Conservation (phyloP, 1,284 basidiomycete species). For the Cutaneotrichosporon sp. region DNA sequence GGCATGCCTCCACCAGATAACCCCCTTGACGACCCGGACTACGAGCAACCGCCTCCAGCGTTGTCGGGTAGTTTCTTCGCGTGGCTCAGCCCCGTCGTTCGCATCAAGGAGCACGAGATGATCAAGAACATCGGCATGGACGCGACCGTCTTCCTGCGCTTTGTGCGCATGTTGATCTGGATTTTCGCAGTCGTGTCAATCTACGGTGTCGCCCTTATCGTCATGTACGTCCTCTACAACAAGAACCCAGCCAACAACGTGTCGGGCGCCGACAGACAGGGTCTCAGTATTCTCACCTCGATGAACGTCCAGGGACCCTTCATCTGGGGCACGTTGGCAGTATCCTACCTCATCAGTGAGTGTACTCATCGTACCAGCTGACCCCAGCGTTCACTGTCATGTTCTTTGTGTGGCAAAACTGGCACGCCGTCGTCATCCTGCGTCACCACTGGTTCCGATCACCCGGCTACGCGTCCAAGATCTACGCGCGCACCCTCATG, state of each 20-base stretch:
- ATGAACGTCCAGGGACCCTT: slow-evolving; percentile 66
- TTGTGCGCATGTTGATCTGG: slow-evolving; percentile 75
- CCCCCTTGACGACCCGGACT: slow-evolving; percentile 43
- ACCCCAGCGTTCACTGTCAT: slow-evolving; percentile 42
- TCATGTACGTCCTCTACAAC: slow-evolving; percentile 65
- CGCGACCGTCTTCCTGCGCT: slow-evolving; percentile 87
- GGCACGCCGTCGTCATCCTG: slow-evolving; percentile 63
- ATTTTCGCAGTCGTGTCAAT: slow-evolving; percentile 66
- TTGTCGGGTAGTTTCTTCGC: slow-evolving; percentile 78
- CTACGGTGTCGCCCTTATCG: slow-evolving; percentile 69
- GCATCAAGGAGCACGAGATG: slow-evolving; percentile 81
- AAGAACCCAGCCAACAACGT: slow-evolving; percentile 58
- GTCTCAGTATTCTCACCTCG: slow-evolving; percentile 74
- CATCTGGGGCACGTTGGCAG: slow-evolving; percentile 72
- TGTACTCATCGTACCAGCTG: slow-evolving; percentile 35
- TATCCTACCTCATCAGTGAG: slow-evolving; percentile 68
- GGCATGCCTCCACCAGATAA: slow-evolving; percentile 29
- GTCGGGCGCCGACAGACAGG: slow-evolving; percentile 54
- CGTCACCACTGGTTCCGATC: slow-evolving; percentile 53
- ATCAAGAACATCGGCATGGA: slow-evolving; percentile 88
- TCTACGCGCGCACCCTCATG: slow-evolving; percentile 54
- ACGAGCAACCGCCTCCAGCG: slow-evolving; percentile 53
- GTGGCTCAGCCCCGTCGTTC: slow-evolving; percentile 83
- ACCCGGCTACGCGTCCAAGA: slow-evolving; percentile 49
- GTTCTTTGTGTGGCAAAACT: slow-evolving; percentile 64